Base-by-base conservation (phyloP, 2,329 filamentous ascomycete genomes). In the Pseudocercospora fijiensis region DNA sequence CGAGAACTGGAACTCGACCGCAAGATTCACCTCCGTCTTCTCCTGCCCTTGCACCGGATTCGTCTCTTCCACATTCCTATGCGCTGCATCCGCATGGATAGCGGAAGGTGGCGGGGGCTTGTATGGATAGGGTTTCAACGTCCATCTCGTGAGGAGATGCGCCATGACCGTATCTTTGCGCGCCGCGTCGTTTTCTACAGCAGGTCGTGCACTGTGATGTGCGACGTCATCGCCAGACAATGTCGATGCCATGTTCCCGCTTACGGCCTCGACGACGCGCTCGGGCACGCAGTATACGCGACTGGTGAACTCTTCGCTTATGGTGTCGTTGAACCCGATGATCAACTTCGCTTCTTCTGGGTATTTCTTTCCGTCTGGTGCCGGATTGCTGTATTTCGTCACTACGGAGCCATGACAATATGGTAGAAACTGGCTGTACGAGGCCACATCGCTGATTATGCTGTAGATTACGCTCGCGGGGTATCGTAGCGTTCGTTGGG, bases 401-500 rank as follows among this genome's bases (percentile, higher is more conserved):
- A 98, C 92, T 65, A 83, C 84, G 41, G 90, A 93, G 52, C 82
- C 82, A 49, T 86, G 85, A 79, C 94, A 96, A 84, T 96, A 97
- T 10, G 95, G 95, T n/a, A 99, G 86, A 82, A 98, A 99, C 69
- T 82, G 77, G 41, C 84, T 82, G 85, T 99, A 99, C 67, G 86
- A 87, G 77, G 91, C 86, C 68, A 99, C 88, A 78, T 97, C 92
- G 79, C 92, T 88, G 76, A 99, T 93, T 60, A 97, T 85, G 69
- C 83, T 82, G 85, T 95, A 99, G 70, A 99, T 87, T 1, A 86
- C 82, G 4, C 78, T 73, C 30, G 87, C 81, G 0, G 88, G 80
- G 81, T 96, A 96, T 13, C 90, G 90, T 13, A 98, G 88, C 3
- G 84, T 89, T 65, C 92, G 90, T 20, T 84, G 83, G 10, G 92